These are phyloP conservation scores for Globisporangium perplexum DNA, from an alignment of 352 stramenopile genomes.

Conservation along the genomic window DNA sequence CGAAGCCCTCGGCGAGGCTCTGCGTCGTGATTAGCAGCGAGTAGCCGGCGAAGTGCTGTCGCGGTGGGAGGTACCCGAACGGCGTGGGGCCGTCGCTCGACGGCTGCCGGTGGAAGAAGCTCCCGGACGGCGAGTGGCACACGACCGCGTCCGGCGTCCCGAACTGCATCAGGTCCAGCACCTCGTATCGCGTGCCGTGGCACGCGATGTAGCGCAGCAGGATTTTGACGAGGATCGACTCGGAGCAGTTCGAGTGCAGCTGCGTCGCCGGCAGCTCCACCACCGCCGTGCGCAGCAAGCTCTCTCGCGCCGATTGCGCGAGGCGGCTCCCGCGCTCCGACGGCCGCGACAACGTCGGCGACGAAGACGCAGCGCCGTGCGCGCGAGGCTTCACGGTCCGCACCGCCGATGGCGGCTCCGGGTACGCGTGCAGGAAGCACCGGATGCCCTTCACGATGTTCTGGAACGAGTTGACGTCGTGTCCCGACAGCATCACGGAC, in stretches of 20 bases:
- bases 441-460: slow-evolving; percentile 80
- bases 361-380: background rate
- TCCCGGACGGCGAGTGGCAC: slow-evolving; percentile 66
- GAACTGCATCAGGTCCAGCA: slow-evolving; percentile 81
- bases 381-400: background rate
- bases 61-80: slow-evolving; percentile 14
- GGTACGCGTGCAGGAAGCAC: slow-evolving; percentile 65
- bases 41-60: slow-evolving; percentile 35
- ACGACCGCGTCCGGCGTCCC: slow-evolving; percentile 79
- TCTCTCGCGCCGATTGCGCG: slow-evolving; percentile 27
- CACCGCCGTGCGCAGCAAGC: slow-evolving; percentile 39
- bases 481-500: slow-evolving; percentile 14
- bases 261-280: slow-evolving; percentile 53
- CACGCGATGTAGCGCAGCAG: slow-evolving; percentile 84
- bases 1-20: slow-evolving; percentile 29
- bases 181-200: slow-evolving; percentile 72
- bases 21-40: slow-evolving; percentile 78
- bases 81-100: slow-evolving; percentile 21
- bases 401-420: slow-evolving; percentile 13
- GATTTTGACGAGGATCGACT: slow-evolving; percentile 72
- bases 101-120: slow-evolving; percentile 67
- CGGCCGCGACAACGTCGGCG: background rate
- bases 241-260: slow-evolving; percentile 61
- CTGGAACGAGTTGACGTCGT: slow-evolving; percentile 46
- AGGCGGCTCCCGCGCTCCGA: slow-evolving; percentile 9